phyloP scores from a whole-genome alignment of 179 eudicot species.

The Spinacia oleracea region DNA sequence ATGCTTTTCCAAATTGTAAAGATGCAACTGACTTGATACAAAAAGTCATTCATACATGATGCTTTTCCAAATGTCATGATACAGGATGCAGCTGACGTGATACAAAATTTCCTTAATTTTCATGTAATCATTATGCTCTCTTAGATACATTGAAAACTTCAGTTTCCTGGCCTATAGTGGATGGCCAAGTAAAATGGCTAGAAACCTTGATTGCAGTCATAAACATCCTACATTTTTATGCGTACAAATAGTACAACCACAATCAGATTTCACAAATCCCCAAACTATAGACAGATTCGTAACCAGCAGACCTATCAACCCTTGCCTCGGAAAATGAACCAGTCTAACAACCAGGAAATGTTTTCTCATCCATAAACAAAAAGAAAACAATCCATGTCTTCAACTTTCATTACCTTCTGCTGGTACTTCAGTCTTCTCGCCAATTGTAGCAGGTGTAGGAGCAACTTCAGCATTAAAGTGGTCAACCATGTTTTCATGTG shows the following conservation, averaged over 20 bases:
- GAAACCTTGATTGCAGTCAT: constrained; percentile 16
- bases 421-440: constrained; percentile 21
- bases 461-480: constrained; percentile 8
- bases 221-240: constrained; percentile 18
- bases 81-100: not conserved
- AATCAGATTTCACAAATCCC: constrained; percentile 22
- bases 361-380: not conserved
- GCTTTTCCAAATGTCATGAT: not conserved
- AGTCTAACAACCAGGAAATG: constrained; percentile 11
- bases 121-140: not conserved
- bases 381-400: constrained; percentile 1
- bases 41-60: not conserved
- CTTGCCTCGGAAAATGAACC: constrained; percentile 5
- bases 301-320: constrained; percentile 13
- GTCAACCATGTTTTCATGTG: constrained; percentile 16
- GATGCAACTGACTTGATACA: too few species aligned
- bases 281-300: constrained; percentile 12
- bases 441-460: constrained; percentile 17
- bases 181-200: constrained; percentile 7
- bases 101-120: not conserved
- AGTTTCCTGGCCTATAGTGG: constrained; percentile 8
- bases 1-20: not conserved
- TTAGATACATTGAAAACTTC: constrained; percentile 18
- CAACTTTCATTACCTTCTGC: constrained; percentile 24
- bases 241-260: constrained; percentile 25